A percentile compares a stretch with the other conserved stretches of the same genome.
phyloP scores from a whole-genome alignment of 2,329 filamentous ascomycete species.

The Botrytis elliptica region DNA sequence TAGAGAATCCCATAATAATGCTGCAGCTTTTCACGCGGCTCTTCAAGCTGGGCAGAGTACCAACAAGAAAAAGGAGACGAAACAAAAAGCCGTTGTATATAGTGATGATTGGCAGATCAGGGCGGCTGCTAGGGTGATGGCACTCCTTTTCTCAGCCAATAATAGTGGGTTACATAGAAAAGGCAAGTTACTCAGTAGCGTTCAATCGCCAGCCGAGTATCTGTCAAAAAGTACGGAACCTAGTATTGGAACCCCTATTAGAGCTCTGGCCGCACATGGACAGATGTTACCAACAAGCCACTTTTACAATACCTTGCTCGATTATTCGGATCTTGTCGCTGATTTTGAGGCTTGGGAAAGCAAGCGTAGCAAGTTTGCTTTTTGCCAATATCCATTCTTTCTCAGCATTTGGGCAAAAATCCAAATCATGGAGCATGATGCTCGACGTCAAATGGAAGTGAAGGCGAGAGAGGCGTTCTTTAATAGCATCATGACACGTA shows the following conservation, averaged over 20 bases:
- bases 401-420: constrained; percentile 92
- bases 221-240: constrained; percentile 8
- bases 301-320: constrained; percentile 85
- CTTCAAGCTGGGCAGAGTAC: constrained; percentile 74
- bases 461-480: constrained; percentile 90
- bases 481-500: constrained; percentile 76
- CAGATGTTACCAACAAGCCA: constrained; percentile 76
- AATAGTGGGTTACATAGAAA: constrained; percentile 49
- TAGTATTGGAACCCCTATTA: constrained; percentile 16
- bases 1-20: constrained; percentile 52
- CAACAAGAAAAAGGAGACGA: constrained; percentile 59
- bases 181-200: constrained; percentile 38
- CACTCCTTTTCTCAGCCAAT: constrained; percentile 80
- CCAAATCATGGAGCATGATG: constrained; percentile 84
- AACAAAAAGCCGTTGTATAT: constrained; percentile 61
- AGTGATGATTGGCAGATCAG: constrained; percentile 87
- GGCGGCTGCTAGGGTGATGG: constrained; percentile 76
- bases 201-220: constrained; percentile 33
- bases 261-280: constrained; percentile 49
- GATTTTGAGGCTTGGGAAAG: constrained; percentile 90
- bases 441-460: constrained; percentile 82
- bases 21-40: constrained; percentile 57
- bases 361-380: constrained; percentile 71
- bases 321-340: constrained; percentile 78
- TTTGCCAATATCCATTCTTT: constrained; percentile 91